Percentiles rank a stretch among this genome's conserved stretches.
These are phyloP conservation scores for Tetracladium setigerum DNA, from an alignment of 495 filamentous ascomycete species.

Conservation along the genomic window DNA sequence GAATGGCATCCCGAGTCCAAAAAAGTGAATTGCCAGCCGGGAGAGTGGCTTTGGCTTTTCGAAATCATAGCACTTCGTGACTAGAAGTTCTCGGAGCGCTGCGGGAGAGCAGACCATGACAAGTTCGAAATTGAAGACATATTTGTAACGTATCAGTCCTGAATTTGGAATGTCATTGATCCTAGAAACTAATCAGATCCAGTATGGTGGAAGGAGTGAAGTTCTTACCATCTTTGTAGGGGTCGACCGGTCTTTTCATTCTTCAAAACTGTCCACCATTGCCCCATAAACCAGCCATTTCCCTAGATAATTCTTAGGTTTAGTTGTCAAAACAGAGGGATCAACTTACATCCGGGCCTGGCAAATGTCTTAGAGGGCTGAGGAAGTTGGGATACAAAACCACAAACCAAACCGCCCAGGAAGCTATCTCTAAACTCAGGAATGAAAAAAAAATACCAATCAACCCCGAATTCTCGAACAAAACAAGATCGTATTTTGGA, in stretches of 20 bases:
- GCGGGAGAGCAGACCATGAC: constrained; percentile 58
- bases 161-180: constrained; percentile 67
- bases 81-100: constrained; percentile 55
- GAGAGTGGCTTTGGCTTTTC: constrained; percentile 57
- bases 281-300: constrained; percentile 23
- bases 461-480: no score
- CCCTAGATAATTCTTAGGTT: constrained; percentile 43
- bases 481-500: no score
- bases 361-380: constrained; percentile 59
- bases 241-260: constrained; percentile 50
- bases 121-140: constrained; percentile 60
- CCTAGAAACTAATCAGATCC: constrained; percentile 27
- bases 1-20: constrained; percentile 71
- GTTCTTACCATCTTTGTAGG: constrained; percentile 40
- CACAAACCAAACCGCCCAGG: constrained; percentile 38
- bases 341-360: constrained; percentile 36
- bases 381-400: constrained; percentile 63
- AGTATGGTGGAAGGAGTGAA: constrained; percentile 2
- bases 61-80: constrained; percentile 72
- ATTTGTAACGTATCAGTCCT: constrained; percentile 70
- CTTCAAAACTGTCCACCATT: background rate
- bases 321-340: constrained; percentile 20
- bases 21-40: constrained; percentile 47
- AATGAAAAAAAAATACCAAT: constrained; percentile 6
- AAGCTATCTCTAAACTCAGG: constrained; percentile 1